Evolutionary conservation across 495 filamentous ascomycete species (phyloP).

Genomic region (Hyaloscypha bicolor): DNA sequence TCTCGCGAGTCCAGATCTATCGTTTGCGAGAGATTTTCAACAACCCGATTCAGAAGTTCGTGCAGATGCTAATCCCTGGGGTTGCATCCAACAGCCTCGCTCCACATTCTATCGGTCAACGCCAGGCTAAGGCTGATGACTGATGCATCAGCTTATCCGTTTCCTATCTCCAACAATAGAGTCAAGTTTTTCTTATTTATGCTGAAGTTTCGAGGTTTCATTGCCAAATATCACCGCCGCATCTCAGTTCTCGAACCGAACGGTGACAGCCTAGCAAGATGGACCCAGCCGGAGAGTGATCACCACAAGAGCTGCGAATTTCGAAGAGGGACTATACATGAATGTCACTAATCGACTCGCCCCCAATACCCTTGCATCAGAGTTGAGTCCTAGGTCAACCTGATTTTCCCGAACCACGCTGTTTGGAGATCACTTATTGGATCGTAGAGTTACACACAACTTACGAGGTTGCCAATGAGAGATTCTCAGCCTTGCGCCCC

Average conservation of each 20-base stretch:
- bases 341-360: not conserved
- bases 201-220: not conserved
- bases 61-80: conserved; percentile 1
- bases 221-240: not conserved
- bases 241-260: not conserved
- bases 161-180: conserved; percentile 11
- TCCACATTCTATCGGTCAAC: not conserved
- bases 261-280: not conserved
- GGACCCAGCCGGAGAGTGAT: not conserved
- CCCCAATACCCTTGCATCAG: not conserved
- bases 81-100: conserved; percentile 4
- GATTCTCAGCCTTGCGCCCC: conserved; percentile 5
- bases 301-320: not conserved
- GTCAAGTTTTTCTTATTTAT: not conserved
- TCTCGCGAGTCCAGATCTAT: not conserved
- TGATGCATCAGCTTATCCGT: conserved; percentile 6
- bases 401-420: not conserved
- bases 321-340: not conserved
- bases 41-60: not conserved
- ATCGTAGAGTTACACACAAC: not conserved
- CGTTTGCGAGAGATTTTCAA: not conserved
- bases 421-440: not conserved
- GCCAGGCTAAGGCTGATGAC: conserved; percentile 1
- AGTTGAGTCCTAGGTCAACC: not conserved
- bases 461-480: conserved; percentile 2